Base-by-base conservation (phyloP, 257 asterid species). In the Ilex aquifolium region DNA sequence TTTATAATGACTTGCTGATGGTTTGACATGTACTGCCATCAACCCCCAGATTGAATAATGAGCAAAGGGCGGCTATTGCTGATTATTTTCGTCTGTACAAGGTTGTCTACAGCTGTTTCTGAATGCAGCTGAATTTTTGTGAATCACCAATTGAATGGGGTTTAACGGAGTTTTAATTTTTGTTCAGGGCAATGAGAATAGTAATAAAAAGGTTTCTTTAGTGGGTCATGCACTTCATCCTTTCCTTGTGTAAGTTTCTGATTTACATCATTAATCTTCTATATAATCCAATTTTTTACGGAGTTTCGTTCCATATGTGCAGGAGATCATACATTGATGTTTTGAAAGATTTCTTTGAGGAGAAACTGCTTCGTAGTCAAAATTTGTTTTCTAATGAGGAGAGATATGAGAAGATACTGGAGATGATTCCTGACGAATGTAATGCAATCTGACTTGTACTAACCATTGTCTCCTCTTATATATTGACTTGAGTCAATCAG, bases 361-460 rank as follows among this genome's bases (percentile, higher is more conserved):
- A 76, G 50, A 76, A 79, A 68, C 73, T 67, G 51, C 69, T 91
- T 74, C 53, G 64, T 17, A 81, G 76, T 61, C 98, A 88, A 80
- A 79, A 80, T 51, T 81, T 86, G 67, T 79, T 91, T 77, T 78
- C 82, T 6, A 78, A 73, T 36, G 88, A 80, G 77, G 85, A 82
- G 60, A 85, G 80, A 80, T 92, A 77, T 49, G 95, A 83, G 79
- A 86, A 72, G 88, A 91, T 91, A 74, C 74, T 89, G 74, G 87
- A 74, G 69, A 87, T 87, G 95, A 81, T 92, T 80, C 97, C 93
- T 44, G 96, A 92, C 69, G 95, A 87, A 75, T 82, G 97, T 87
- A 85, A 65, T 91, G 15, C 13, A 21, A 32, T 30, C 36, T 48
- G 57, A 54, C 31, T 71, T 46, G 40, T 65, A 13, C 57, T 46